Percentiles rank a stretch among this genome's conserved stretches.
Conservation (phyloP, 2,329 filamentous ascomycete species). For the Xylaria sp. region DNA sequence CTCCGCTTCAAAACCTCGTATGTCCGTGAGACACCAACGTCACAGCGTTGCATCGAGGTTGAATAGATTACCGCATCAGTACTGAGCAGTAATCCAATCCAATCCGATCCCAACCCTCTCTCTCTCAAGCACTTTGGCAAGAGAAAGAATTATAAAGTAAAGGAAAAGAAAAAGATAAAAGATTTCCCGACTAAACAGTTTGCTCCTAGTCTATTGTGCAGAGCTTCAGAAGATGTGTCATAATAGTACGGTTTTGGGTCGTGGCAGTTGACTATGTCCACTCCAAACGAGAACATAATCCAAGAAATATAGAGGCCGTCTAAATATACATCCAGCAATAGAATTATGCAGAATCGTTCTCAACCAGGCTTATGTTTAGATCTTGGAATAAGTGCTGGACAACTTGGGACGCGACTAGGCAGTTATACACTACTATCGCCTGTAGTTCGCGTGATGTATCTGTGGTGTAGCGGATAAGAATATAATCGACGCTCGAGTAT, state of each 20-base stretch:
- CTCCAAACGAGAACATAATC: too few species aligned
- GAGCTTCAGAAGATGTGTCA: too few species aligned
- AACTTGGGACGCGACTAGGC: too few species aligned
- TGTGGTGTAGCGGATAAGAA: neutral
- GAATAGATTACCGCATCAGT: neutral
- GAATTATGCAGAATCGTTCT: too few species aligned
- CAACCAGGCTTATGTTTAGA: neutral
- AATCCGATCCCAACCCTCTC: neutral
- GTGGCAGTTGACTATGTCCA: too few species aligned
- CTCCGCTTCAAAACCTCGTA: neutral
- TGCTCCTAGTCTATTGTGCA: too few species aligned
- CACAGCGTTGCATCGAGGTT: slow-evolving; percentile 15
- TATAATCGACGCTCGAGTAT: neutral
- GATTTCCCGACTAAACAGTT: too few species aligned
- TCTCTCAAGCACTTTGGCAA: neutral
- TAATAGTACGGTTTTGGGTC: too few species aligned
- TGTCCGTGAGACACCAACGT: slow-evolving; percentile 3
- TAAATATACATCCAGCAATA: too few species aligned
- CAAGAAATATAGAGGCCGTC: too few species aligned
- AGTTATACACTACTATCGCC: neutral
- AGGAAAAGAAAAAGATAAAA: too few species aligned
- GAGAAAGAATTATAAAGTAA: too few species aligned
- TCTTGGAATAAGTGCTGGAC: neutral
- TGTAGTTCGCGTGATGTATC: neutral
- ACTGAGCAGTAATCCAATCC: neutral